Evolutionary conservation across 2,329 filamentous ascomycete species (phyloP), one percentile per base, ranked within the genome.

Genomic region (Capronia coronata): DNA sequence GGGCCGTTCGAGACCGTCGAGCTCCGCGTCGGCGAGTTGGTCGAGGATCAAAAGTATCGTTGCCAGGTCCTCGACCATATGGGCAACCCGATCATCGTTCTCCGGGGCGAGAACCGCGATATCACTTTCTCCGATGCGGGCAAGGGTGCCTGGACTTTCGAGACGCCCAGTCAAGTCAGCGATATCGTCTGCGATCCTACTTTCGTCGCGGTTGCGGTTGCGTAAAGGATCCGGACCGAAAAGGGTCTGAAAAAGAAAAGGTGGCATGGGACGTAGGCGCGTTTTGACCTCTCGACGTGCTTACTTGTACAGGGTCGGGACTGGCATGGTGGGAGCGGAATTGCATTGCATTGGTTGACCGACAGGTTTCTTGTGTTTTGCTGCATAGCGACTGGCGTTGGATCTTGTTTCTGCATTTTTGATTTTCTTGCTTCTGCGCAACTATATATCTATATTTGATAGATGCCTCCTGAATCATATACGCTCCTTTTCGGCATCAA

Each of bases 101-200:
- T 40, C 29, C 42, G 56, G 14, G 52, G 52, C 30, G 45, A 13
- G n/a, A 54, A 55, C 42, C 34, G 43, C 14, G 55, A 57, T 37
- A 54, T 49, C 40, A 57, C 56, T 46, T 59, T 59, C 37, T 43
- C 19, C 29, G 55, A 59, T 40, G 52, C 38, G 32, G 43, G 43
- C 39, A 59, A 59, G 40, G 56, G 56, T 23, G 34, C 34, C 7
- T 59, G 56, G 56, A 55, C 48, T 14, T 42, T 59, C 59, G 7
- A 63, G 62, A 44, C 64, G 63, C 1, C 64, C 68, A 50, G 67
- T 43, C 63, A 63, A 35, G 67, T 67, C 29, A 60, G 66, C 44
- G 64, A 67, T 46, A 66, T 67, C 21, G 63, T 64, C 27, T 55
- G 52, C 30, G 43, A 55, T 19, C 52, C 48, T 38, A 46, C 49